Conservation (phyloP, 441 rosid species). For the Arabidopsis hybrid region DNA sequence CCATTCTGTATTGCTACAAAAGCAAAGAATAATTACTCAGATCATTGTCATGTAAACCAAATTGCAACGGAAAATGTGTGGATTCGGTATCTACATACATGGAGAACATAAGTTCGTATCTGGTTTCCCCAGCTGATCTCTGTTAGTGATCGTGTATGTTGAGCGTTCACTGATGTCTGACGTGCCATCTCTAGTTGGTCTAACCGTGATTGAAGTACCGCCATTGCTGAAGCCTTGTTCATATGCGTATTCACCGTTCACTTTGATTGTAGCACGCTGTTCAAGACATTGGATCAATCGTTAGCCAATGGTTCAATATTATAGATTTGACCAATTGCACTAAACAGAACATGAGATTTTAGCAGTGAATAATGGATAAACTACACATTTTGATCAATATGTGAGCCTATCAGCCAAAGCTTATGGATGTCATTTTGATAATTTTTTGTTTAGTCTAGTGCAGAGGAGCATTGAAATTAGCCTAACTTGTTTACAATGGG, state of each 20-base stretch:
- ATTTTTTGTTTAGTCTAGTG: no score
- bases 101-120: slow-evolving; percentile 90
- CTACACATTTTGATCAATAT: no score
- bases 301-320: slow-evolving; percentile 2
- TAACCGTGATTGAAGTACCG: slow-evolving; percentile 91
- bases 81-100: slow-evolving; percentile 56
- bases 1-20: slow-evolving; percentile 90
- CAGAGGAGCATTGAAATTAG: no score
- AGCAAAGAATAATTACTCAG: slow-evolving; percentile 1
- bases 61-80: slow-evolving; percentile 5
- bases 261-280: slow-evolving; percentile 95
- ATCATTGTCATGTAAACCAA: neutral
- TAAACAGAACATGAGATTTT: no score
- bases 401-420: no score
- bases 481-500: no score
- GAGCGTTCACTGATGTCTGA: slow-evolving; percentile 88
- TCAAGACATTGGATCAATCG: slow-evolving; percentile 31
- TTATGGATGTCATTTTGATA: no score
- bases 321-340: no score
- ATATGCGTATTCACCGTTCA: slow-evolving; percentile 89
- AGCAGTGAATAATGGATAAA: no score
- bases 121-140: slow-evolving; percentile 98
- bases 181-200: slow-evolving; percentile 95
- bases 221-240: slow-evolving; percentile 99
- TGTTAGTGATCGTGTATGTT: slow-evolving; percentile 92